Base-by-base conservation (phyloP, 352 stramenopile species). In the Globisporangium carolinianum region DNA sequence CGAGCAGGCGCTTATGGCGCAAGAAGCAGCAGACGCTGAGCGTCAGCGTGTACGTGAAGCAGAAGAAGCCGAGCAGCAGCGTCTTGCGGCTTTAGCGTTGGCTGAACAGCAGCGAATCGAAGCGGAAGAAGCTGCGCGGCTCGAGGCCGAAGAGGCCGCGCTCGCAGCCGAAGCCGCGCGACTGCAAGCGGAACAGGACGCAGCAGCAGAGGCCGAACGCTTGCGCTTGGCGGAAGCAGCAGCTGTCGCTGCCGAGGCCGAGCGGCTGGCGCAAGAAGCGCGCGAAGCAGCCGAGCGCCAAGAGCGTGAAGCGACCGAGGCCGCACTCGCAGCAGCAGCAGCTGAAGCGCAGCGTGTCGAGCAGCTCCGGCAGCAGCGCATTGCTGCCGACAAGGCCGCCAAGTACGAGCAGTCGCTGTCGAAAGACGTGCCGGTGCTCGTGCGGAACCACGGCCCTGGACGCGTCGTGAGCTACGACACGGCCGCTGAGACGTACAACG, bases 381-480 rank as follows among this genome's bases (percentile, higher is more conserved):
- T 87, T n/a, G 68, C 83, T 54, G 71, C 77, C 46, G 76, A 89
- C 58, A 79, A 89, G 68, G 79, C 75, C 24, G 83, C 86, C 37
- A 89, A 89, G 65, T 94, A 94, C 58, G 83, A 92, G 63, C 80
- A 92, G 57, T 94, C 85, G 41, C 62, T 93, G 37, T 89, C 77
- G 42, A 91, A 89, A 68, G 83, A 94, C 58, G 85, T 94, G 52
- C 85, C 85, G n/a, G 83, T 94, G 57, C 49, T 92, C 14, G 83
- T 94, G 55, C 83, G 67, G 52, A 68, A 82, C 55, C 81, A 85
- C 62, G 85, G 83, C 18, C 77, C 76, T 1, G 85, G 82, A 41
- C 80, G 79, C 41, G 66, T 94, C 14, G 67, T 92, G 36, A 77
- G 74, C 61, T 94, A 94, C 65, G 76, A 94, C 66, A 82, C 86